A percentile compares a stretch with the other conserved stretches of the same genome.
phyloP scores from a whole-genome alignment of 164 flowering plant genomes.

The Dillenia turbinata region DNA sequence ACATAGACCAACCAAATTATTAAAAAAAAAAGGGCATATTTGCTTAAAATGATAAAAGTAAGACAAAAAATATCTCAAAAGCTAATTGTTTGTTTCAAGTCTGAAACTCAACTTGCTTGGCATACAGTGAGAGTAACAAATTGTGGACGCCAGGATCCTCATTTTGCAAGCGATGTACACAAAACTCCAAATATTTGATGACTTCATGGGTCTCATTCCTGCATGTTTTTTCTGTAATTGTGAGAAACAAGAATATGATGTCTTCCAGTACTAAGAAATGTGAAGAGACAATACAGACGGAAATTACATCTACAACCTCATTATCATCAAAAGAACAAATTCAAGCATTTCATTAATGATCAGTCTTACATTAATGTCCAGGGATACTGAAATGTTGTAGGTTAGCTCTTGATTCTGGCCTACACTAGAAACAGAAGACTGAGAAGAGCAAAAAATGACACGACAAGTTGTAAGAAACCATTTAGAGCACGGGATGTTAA shows the following conservation, averaged over 20 bases:
- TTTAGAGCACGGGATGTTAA: too few species aligned
- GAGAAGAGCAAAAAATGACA: too few species aligned
- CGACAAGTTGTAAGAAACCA: too few species aligned
- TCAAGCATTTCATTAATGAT: too few species aligned
- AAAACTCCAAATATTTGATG: slow-evolving; percentile 87
- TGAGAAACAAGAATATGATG: background rate
- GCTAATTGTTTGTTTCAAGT: background rate
- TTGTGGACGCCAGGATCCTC: slow-evolving; percentile 99
- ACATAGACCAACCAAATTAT: too few species aligned
- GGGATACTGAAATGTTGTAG: too few species aligned
- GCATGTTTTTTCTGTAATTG: slow-evolving; percentile 17
- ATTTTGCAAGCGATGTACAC: slow-evolving; percentile 89
- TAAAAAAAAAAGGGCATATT: too few species aligned
- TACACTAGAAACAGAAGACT: too few species aligned
- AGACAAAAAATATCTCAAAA: too few species aligned
- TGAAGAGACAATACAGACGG: background rate
- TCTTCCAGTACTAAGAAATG: background rate
- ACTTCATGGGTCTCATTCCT: slow-evolving; percentile 99
- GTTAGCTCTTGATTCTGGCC: too few species aligned
- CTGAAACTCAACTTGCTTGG: slow-evolving; percentile 67
- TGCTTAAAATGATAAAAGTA: too few species aligned
- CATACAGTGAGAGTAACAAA: slow-evolving; percentile 88
- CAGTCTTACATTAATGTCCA: too few species aligned
- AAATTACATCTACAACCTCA: background rate
- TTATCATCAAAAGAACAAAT: background rate